phyloP scores from a whole-genome alignment of 305 asterid genomes.

The Striga hermonthica region DNA sequence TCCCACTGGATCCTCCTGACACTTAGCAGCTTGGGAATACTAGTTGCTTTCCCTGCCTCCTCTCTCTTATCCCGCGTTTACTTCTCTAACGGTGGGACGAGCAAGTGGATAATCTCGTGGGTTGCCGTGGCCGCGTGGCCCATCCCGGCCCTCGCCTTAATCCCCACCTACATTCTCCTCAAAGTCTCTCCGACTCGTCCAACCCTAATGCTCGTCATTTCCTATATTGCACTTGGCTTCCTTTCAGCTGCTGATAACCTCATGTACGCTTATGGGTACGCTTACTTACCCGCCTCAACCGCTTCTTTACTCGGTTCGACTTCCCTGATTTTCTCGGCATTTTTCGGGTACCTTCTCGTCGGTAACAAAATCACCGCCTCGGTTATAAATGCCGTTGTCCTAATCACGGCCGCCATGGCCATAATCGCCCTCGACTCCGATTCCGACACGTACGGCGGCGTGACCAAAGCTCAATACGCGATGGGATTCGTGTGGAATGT shows the following conservation, averaged over 20 bases:
- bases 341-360: slow-evolving; percentile 72
- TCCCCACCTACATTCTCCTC: slow-evolving; percentile 54
- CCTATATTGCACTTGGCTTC: slow-evolving; percentile 66
- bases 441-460: slow-evolving; percentile 59
- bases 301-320: slow-evolving; percentile 82
- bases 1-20: slow-evolving; percentile 73
- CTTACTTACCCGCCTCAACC: slow-evolving; percentile 86
- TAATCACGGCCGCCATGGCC: slow-evolving; percentile 79
- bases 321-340: slow-evolving; percentile 60
- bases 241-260: slow-evolving; percentile 78
- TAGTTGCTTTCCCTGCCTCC: slow-evolving; percentile 76
- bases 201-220: slow-evolving; percentile 46
- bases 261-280: slow-evolving; percentile 88
- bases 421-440: slow-evolving; percentile 75
- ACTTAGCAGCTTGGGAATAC: slow-evolving; percentile 66
- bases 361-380: slow-evolving; percentile 71
- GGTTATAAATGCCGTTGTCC: slow-evolving; percentile 51
- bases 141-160: slow-evolving; percentile 51
- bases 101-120: slow-evolving; percentile 92
- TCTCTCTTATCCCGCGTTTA: slow-evolving; percentile 83
- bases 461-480: slow-evolving; percentile 46
- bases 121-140: slow-evolving; percentile 95
- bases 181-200: slow-evolving; percentile 62
- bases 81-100: slow-evolving; percentile 72
- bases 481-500: slow-evolving; percentile 78